Base-by-base conservation (phyloP, 2,329 filamentous ascomycete species). In the Colletotrichum sojae region DNA sequence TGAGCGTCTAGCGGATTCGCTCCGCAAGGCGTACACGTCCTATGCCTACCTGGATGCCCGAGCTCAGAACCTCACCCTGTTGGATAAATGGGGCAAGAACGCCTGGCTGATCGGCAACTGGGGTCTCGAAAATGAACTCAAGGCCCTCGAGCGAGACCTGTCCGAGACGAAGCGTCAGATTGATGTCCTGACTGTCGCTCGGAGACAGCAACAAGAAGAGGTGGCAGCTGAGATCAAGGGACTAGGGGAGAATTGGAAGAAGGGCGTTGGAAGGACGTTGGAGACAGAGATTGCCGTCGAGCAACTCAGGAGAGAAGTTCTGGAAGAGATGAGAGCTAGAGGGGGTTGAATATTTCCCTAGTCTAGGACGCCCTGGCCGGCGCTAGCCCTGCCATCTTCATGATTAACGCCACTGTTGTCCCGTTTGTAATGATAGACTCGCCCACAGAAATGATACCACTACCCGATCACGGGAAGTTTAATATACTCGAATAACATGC, bases 31-130 rank as follows among this genome's bases (percentile, higher is more conserved):
- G 58, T 85, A 85, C 80, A 79, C 85, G 0, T 80, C 84, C 56
- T 83, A 81, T 49, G 77, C 83, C n/a, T 88, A 90, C 79, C 83
- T 90, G 13, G 72, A 78, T 13, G 75, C 80, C n/a, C 86, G 89
- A 4, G 78, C 83, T 43, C 75, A 84, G 39, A 85, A 89, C 79
- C 88, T 97, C 18, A 83, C 85, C 1, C 85, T 97, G n/a, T 88
- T 97, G 20, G 93, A 96, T 75, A 86, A 86, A 58, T 91, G 91
- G 79, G 96, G 95, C 73, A 94, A 94, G 82, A 97, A 97, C 79
- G 92, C 94, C 10, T 98, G 96, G 95, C 85, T 99, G 63, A 87
- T 97, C 9, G 89, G 89, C 6, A 99, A 99, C 80, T 89, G 91
- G 74, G 90, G 93, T 73, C 80, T 94, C 20, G 95, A 98, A 81